These are phyloP conservation scores for Cadophora sp. DNA, from an alignment of 2,329 filamentous ascomycete species.

Conservation along the genomic window DNA sequence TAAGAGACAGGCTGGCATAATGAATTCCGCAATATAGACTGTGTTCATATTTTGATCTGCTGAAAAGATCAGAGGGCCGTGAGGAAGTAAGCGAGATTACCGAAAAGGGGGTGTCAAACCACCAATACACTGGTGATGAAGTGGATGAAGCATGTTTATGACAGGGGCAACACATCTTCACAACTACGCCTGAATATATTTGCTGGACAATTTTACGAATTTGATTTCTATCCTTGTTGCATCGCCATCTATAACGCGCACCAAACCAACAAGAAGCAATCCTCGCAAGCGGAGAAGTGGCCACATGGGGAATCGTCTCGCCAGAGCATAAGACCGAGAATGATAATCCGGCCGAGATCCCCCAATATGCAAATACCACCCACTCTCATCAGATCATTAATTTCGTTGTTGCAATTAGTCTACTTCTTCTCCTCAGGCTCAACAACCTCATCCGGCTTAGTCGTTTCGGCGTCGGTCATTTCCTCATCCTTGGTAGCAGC, in stretches of 20 bases:
- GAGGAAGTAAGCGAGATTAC: background rate
- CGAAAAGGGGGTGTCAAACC: background rate
- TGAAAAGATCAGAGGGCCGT: background rate
- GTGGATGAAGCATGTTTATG: background rate
- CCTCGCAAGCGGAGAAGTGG: conserved; percentile 21
- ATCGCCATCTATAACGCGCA: conserved; percentile 36
- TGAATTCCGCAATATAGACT: too few relatives aligned
- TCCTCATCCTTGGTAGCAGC: conserved; percentile 59
- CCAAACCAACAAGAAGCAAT: conserved; percentile 27
- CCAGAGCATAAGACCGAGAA: background rate
- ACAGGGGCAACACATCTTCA: background rate
- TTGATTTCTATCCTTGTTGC: conserved; percentile 29
- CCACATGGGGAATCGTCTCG: background rate
- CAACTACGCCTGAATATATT: background rate
- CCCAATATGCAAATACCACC: conserved; percentile 23
- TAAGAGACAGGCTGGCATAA: too few relatives aligned
- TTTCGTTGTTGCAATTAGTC: conserved; percentile 13
- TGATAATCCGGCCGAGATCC: background rate
- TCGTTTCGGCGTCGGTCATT: conserved; percentile 66
- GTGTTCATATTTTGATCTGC: background rate
- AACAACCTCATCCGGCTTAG: conserved; percentile 53
- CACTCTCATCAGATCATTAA: conserved; percentile 37
- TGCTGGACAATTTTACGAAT: conserved; percentile 15
- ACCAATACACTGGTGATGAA: background rate
- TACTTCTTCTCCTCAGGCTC: conserved; percentile 42